Percentiles rank a stretch among this genome's conserved stretches.
Evolutionary conservation across 345 rosid species (phyloP).

Genomic region (Acer saccharum): DNA sequence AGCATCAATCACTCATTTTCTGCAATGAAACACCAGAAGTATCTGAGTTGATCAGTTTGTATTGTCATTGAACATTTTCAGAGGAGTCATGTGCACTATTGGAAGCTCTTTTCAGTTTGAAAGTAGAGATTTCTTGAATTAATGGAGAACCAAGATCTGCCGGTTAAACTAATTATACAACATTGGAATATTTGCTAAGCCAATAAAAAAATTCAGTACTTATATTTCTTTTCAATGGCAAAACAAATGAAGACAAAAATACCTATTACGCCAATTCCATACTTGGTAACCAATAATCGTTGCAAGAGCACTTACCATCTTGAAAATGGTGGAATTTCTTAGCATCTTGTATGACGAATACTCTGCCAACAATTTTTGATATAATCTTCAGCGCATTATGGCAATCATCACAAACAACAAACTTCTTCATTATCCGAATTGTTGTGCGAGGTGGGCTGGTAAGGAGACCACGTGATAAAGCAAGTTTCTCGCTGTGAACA

Average conservation of each 20-base stretch:
- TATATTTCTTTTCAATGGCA: not conserved
- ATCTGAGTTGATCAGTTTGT: too few species aligned
- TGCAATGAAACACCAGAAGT: too few species aligned
- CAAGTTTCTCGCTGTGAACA: constrained; percentile 87
- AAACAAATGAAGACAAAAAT: not conserved
- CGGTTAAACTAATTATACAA: too few species aligned
- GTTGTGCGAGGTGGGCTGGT: constrained; percentile 54
- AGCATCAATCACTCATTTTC: too few species aligned
- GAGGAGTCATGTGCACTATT: too few species aligned
- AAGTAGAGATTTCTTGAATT: too few species aligned
- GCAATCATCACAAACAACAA: constrained; percentile 83
- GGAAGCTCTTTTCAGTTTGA: too few species aligned
- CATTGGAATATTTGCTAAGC: not conserved
- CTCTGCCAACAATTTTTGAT: constrained; percentile 75
- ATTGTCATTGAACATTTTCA: too few species aligned
- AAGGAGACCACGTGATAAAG: constrained; percentile 71
- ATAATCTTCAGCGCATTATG: constrained; percentile 74
- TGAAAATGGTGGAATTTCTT: constrained; percentile 87
- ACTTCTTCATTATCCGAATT: constrained; percentile 70
- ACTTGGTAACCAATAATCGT: constrained; percentile 74
- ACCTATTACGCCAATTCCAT: constrained; percentile 7
- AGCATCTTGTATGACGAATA: constrained; percentile 59
- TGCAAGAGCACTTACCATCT: constrained; percentile 67
- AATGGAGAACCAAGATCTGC: too few species aligned
- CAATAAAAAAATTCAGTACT: too few species aligned